Conservation (phyloP, 2,329 filamentous ascomycete genomes). For the Akanthomyces uredinophilus region DNA sequence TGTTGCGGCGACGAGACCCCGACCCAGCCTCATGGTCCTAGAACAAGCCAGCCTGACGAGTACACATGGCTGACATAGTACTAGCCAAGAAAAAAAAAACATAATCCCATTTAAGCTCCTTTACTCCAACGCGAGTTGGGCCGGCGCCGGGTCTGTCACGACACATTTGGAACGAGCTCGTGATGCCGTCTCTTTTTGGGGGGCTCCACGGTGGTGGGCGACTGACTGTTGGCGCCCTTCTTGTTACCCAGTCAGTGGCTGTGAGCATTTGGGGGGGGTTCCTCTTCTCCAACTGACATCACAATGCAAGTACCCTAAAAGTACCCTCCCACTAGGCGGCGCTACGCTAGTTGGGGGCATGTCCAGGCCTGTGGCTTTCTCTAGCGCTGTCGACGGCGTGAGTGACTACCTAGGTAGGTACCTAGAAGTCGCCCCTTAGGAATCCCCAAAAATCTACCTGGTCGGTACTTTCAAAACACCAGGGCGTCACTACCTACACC, state of each 20-base stretch:
- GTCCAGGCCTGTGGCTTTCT: too few species aligned
- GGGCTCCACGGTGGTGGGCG: not conserved
- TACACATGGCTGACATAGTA: not conserved
- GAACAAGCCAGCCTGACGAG: not conserved
- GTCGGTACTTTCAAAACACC: too few species aligned
- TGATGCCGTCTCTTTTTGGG: slow-evolving; percentile 2
- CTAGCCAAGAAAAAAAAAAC: too few species aligned
- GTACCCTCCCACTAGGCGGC: too few species aligned
- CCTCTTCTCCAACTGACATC: not conserved
- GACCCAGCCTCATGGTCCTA: not conserved
- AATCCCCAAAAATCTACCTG: too few species aligned
- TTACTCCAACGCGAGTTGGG: not conserved
- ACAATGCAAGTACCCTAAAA: too few species aligned
- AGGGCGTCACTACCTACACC: too few species aligned
- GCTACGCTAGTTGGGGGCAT: too few species aligned
- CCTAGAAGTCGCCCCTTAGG: too few species aligned
- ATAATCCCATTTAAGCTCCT: not conserved
- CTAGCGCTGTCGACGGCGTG: too few species aligned
- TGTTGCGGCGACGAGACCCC: not conserved
- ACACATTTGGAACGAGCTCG: slow-evolving; percentile 9
- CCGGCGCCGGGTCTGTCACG: not conserved
- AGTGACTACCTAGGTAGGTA: too few species aligned
- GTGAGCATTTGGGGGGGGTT: not conserved
- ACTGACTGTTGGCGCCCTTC: not conserved
- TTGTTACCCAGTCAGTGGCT: not conserved